Percentiles rank a stretch among this genome's conserved stretches.
Conservation (phyloP, 768 basidiomycete genomes). For the Lenzites betulinus region DNA sequence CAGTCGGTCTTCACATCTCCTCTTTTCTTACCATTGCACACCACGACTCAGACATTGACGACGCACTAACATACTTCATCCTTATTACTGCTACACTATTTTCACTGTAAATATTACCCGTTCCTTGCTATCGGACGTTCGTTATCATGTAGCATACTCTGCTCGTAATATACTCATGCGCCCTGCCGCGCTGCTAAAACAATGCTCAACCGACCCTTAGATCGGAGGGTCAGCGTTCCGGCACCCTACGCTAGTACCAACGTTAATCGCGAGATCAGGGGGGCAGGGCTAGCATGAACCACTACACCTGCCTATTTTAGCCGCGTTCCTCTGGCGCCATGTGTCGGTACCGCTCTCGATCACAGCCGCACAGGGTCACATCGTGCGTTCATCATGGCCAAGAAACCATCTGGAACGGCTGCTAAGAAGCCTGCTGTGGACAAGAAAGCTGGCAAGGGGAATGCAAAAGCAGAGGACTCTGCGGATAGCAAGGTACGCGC, state of each 20-base stretch:
- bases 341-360: background rate
- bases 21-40: background rate
- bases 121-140: background rate
- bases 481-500: constrained; percentile 16
- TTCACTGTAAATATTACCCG: background rate
- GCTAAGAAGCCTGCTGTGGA: constrained; percentile 37
- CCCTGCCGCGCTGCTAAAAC: too few species aligned
- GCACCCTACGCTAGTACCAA: too few species aligned
- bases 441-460: constrained; percentile 40
- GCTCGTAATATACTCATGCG: too few species aligned
- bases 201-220: too few species aligned
- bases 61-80: background rate
- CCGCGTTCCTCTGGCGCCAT: background rate
- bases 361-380: background rate
- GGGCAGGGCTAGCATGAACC: background rate
- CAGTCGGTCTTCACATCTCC: background rate
- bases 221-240: too few species aligned
- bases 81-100: background rate
- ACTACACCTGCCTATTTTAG: constrained; percentile 2
- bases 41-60: too few species aligned
- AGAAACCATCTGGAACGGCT: constrained; percentile 21
- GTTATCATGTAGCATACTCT: background rate
- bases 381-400: constrained; percentile 13
- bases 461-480: constrained; percentile 19
- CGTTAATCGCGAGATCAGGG: background rate